Evolutionary conservation across 2,329 filamentous ascomycete species (phyloP).

Genomic region (Fusarium longipes): DNA sequence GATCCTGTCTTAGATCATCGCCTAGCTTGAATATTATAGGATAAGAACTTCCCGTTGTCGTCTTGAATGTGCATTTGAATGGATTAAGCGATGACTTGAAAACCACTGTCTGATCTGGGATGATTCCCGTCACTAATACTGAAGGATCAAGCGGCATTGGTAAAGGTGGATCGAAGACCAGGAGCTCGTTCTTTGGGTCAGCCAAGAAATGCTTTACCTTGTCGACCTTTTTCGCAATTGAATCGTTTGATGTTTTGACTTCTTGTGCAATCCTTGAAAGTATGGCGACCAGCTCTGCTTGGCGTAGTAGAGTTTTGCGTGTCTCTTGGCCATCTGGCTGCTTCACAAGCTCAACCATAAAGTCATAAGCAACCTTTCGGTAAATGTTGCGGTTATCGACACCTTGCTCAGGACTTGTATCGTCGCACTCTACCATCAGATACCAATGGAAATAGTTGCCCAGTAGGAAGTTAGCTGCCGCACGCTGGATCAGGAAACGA

Average conservation of each 20-base stretch:
- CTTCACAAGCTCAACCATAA: constrained; percentile 87
- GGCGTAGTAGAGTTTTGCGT: constrained; percentile 80
- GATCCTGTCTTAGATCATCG: constrained; percentile 95
- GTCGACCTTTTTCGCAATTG: constrained; percentile 83
- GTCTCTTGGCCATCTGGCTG: constrained; percentile 76
- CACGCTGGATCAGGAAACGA: constrained; percentile 87
- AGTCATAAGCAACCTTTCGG: constrained; percentile 93
- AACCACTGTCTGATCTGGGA: constrained; percentile 86
- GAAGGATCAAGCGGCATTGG: constrained; percentile 90
- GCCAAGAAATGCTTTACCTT: constrained; percentile 84
- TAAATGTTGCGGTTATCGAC: constrained; percentile 85
- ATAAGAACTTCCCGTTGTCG: constrained; percentile 79
- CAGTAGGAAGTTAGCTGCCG: constrained; percentile 86
- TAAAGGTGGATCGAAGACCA: constrained; percentile 84
- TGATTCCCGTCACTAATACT: constrained; percentile 80
- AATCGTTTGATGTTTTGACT: constrained; percentile 82
- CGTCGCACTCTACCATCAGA: constrained; percentile 96
- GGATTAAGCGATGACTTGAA: constrained; percentile 97
- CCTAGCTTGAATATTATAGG: constrained; percentile 97
- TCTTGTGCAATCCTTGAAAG: constrained; percentile 91
- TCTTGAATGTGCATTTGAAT: constrained; percentile 91
- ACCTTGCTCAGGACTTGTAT: constrained; percentile 79
- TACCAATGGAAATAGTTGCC: constrained; percentile 99
- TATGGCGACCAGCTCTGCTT: constrained; percentile 89
- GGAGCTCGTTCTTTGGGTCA: constrained; percentile 90